These are phyloP conservation scores for Penicillium corylophilum DNA, from an alignment of 2,329 filamentous ascomycete genomes.

Conservation along the genomic window DNA sequence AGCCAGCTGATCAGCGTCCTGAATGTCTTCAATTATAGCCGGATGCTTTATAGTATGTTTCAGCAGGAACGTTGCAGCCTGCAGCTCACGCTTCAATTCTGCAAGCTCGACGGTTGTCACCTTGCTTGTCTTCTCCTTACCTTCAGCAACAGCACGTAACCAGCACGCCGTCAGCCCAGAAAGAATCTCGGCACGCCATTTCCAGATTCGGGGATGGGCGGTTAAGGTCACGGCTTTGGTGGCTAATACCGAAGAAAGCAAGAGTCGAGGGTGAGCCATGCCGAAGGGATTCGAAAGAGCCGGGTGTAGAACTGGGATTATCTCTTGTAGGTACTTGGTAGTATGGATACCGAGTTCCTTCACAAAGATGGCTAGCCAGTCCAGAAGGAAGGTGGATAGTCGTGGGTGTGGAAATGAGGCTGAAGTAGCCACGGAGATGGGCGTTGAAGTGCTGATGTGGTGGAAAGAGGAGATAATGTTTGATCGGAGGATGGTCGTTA, in stretches of 20 bases:
- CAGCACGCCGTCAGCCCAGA: slow-evolving; percentile 63
- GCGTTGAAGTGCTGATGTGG: slow-evolving; percentile 48
- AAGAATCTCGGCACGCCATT: slow-evolving; percentile 64
- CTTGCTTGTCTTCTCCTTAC: slow-evolving; percentile 14
- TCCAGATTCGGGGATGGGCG: slow-evolving; percentile 67
- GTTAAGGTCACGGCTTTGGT: slow-evolving; percentile 60
- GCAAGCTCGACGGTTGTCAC: slow-evolving; percentile 9
- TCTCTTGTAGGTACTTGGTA: slow-evolving; percentile 52
- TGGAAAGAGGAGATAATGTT: slow-evolving; percentile 41
- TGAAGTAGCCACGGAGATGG: slow-evolving; percentile 45
- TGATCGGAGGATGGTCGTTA: slow-evolving; percentile 33
- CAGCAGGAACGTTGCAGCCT: slow-evolving; percentile 29
- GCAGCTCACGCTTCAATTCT: slow-evolving; percentile 29
- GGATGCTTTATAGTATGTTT: slow-evolving; percentile 32
- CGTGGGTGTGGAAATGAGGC: slow-evolving; percentile 42
- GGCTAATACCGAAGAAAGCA: slow-evolving; percentile 54
- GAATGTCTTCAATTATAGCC: slow-evolving; percentile 10
- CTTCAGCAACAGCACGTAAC: slow-evolving; percentile 53
- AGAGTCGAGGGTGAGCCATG: slow-evolving; percentile 52
- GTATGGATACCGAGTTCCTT: slow-evolving; percentile 38
- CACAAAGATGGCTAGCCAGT: slow-evolving; percentile 29
- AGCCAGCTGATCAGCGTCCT: slow-evolving; percentile 20
- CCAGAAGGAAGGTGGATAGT: slow-evolving; percentile 51
- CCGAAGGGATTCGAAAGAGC: slow-evolving; percentile 70
- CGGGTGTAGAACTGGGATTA: slow-evolving; percentile 65